Percentiles rank a stretch among this genome's conserved stretches.
Conservation (phyloP, 495 filamentous ascomycete species). For the Hypoxylon rickii region DNA sequence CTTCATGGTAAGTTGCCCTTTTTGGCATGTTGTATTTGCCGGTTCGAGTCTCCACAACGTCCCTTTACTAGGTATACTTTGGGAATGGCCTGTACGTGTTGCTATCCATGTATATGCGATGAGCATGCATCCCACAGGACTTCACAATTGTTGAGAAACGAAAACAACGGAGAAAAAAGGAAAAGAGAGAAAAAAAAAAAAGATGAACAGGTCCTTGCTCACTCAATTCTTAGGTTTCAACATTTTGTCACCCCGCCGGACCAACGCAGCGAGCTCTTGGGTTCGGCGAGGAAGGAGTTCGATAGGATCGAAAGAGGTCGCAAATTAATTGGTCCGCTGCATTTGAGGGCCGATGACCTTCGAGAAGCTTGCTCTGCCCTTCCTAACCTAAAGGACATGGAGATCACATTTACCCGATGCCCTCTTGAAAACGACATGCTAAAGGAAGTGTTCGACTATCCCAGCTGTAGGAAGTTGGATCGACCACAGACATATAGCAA, state of each 20-base stretch:
- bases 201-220: slow-evolving; percentile 13
- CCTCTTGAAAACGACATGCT: slow-evolving; percentile 46
- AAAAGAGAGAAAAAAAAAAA: too few relatives aligned
- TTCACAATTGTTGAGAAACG: too few relatives aligned
- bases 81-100: too few relatives aligned
- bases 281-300: slow-evolving; percentile 43
- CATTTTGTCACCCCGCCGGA: slow-evolving; percentile 49
- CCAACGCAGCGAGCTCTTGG: slow-evolving; percentile 42
- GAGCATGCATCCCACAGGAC: too few relatives aligned
- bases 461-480: slow-evolving; percentile 50
- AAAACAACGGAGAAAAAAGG: too few relatives aligned
- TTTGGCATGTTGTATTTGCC: neutral
- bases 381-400: slow-evolving; percentile 48
- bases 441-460: slow-evolving; percentile 44
- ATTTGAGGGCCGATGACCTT: slow-evolving; percentile 44
- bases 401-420: slow-evolving; percentile 49
- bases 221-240: slow-evolving; percentile 38
- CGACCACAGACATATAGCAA: slow-evolving; percentile 47
- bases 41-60: neutral
- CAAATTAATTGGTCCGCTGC: slow-evolving; percentile 43
- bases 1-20: slow-evolving; percentile 36
- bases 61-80: too few relatives aligned
- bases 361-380: slow-evolving; percentile 49
- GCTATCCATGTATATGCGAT: too few relatives aligned
- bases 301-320: slow-evolving; percentile 44